These are phyloP conservation scores for Apophysomyces sp. DNA, from an alignment of 371 early-diverging fungal genomes.

Conservation along the genomic window DNA sequence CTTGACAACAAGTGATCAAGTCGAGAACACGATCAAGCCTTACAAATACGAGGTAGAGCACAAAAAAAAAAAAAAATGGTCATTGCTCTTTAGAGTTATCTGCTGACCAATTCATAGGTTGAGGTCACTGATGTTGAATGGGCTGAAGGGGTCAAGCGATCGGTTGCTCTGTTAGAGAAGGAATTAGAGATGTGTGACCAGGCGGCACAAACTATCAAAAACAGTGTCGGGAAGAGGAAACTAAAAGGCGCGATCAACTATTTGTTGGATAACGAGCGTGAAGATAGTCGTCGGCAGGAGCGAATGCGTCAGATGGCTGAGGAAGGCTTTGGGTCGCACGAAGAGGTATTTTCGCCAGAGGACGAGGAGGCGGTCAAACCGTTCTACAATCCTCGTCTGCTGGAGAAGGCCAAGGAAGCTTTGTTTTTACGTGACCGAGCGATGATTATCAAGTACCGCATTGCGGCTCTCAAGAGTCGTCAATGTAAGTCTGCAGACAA, in stretches of 20 bases:
- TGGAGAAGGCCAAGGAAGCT: constrained; percentile 82
- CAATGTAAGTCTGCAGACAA: constrained; percentile 75
- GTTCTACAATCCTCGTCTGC: constrained; percentile 67
- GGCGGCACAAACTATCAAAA: constrained; percentile 71
- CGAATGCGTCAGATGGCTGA: constrained; percentile 28
- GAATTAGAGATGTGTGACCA: constrained; percentile 76
- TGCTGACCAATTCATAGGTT: constrained; percentile 38
- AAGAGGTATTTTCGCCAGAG: constrained; percentile 12
- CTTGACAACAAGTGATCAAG: constrained; percentile 90
- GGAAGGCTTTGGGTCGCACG: constrained; percentile 17
- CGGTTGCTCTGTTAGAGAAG: constrained; percentile 72
- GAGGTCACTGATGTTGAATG: constrained; percentile 93
- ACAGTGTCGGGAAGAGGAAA: constrained; percentile 75
- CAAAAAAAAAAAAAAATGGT: neutral
- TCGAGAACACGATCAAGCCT: constrained; percentile 98
- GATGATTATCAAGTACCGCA: constrained; percentile 75
- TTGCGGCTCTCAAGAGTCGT: constrained; percentile 75
- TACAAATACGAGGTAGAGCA: constrained; percentile 84
- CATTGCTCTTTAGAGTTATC: neutral
- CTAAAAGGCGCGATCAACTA: constrained; percentile 81
- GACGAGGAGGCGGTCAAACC: constrained; percentile 47
- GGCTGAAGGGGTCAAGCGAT: constrained; percentile 82
- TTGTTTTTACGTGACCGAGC: constrained; percentile 74
- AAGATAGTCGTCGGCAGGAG: constrained; percentile 49
- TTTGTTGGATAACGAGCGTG: constrained; percentile 54